Evolutionary conservation across 208 protist species (phyloP), one percentile per base, ranked within the genome.

Genomic region (Blechomonas ayalai): DNA sequence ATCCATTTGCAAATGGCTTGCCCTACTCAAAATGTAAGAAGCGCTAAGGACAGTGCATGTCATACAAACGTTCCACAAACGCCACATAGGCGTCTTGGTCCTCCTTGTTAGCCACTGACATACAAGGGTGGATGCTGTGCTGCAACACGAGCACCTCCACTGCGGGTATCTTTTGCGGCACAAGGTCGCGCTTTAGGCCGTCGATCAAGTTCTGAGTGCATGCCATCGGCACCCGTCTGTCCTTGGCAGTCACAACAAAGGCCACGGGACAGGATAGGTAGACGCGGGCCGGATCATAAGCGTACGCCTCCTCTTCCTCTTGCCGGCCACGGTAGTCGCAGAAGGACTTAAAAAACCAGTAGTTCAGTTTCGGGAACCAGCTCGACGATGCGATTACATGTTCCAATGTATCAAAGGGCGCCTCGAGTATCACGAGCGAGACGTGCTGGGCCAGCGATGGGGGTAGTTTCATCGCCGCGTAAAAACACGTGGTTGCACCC

Each of bases 61-160:
- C 52, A 59, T 92, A 92, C 1, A 92, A 41, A 4, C 66, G 29
- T 36, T 92, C 83, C 31, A 87, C 65, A 59, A 92, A 92, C 1
- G 54, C 67, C 2, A 87, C 80, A 52, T 92, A 92, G 15, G 73
- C 73, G 48, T 74, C 79, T 40, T 89, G 83, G 33, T 92, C 83
- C 23, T 86, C 83, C 29, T 63, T 54, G 48, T 83, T 36, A 7
- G 73, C 71, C 6, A 92, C 60, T 3, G 77, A 50, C 83, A 92
- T 92, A 32, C 66, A 59, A 6, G 76, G 73, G 52, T 92, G 83
- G 3, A 67, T 50, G 43, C 74, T 87, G 61, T 92, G 70, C 22
- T 71, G 34, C 46, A 92, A 60, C 42, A 75, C 55, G 20, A 92
- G 47, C 46, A 92, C 75, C 60, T 92, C 83, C 39, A 88, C 83